Evolutionary conservation across 345 rosid genomes (phyloP).

Genomic region (Heritiera littoralis): DNA sequence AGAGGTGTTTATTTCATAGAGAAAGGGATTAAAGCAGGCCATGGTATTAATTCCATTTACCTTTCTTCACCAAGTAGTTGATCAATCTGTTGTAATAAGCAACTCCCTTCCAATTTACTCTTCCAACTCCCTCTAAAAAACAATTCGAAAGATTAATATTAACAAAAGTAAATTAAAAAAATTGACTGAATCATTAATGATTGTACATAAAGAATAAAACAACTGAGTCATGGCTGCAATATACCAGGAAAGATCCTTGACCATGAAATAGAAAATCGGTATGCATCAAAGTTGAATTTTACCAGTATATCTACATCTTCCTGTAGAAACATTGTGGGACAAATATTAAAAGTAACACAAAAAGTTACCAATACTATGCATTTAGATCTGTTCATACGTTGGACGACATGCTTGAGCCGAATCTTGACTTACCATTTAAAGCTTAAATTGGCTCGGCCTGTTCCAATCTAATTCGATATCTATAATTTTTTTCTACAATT

Average conservation of each 20-base stretch:
- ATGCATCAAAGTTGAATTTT: conserved; percentile 63
- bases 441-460: too few relatives aligned
- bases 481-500: too few relatives aligned
- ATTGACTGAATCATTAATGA: neutral
- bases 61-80: conserved; percentile 45
- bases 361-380: too few relatives aligned
- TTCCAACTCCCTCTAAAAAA: conserved; percentile 53
- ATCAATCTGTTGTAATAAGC: conserved; percentile 60
- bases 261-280: conserved; percentile 77
- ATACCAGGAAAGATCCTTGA: conserved; percentile 74
- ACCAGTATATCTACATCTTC: conserved; percentile 57
- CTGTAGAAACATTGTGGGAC: conserved; percentile 25
- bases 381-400: too few relatives aligned
- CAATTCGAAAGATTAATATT: neutral
- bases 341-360: neutral
- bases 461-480: too few relatives aligned
- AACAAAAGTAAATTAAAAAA: neutral
- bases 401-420: too few relatives aligned
- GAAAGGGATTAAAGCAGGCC: neutral
- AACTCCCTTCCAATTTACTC: conserved; percentile 60
- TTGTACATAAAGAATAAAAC: neutral
- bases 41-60: conserved; percentile 19
- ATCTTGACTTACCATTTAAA: too few relatives aligned
- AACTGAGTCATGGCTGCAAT: conserved; percentile 7
- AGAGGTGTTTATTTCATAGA: neutral